Evolutionary conservation across 2,329 filamentous ascomycete genomes (phyloP).

Genomic region (Domatiomyces catenatus): DNA sequence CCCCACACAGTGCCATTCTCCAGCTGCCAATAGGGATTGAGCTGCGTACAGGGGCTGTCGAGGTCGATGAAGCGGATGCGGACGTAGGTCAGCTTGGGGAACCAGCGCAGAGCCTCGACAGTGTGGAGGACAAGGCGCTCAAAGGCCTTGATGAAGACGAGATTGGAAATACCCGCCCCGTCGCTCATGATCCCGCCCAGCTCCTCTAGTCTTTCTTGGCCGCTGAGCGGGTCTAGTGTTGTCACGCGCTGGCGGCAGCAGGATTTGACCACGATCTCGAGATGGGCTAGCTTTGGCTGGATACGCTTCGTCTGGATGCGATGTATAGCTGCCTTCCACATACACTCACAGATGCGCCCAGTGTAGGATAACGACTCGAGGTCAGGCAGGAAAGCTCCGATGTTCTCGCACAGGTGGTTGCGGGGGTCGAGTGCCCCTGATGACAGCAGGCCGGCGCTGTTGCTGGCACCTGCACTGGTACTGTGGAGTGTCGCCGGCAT

Average conservation of each 20-base stretch:
- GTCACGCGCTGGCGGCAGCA: constrained; percentile 41
- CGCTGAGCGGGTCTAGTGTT: constrained; percentile 11
- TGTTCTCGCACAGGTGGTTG: constrained; percentile 49
- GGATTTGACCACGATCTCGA: constrained; percentile 61
- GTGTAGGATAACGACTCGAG: constrained; percentile 58
- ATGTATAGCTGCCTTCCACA: constrained; percentile 46
- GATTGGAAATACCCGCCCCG: constrained; percentile 55
- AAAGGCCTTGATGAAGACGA: constrained; percentile 56
- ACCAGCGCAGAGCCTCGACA: constrained; percentile 41
- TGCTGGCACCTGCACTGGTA: constrained; percentile 18
- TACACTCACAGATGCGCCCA: constrained; percentile 53
- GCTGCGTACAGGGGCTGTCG: constrained; percentile 52
- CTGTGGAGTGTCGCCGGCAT: constrained; percentile 24
- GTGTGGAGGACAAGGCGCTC: constrained; percentile 52
- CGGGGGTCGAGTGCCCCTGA: constrained; percentile 16
- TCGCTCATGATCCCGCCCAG: constrained; percentile 36
- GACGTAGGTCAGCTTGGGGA: constrained; percentile 47
- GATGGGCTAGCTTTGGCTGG: constrained; percentile 39
- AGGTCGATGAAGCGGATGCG: constrained; percentile 63
- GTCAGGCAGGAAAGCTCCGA: constrained; percentile 45
- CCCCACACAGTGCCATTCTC: constrained; percentile 47
- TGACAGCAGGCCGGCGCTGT: not conserved
- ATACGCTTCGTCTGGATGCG: constrained; percentile 33
- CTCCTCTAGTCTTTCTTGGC: constrained; percentile 11
- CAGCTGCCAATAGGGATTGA: constrained; percentile 60